phyloP scores from a whole-genome alignment of 176 grass and related monocot genomes.

The Oryza punctata region DNA sequence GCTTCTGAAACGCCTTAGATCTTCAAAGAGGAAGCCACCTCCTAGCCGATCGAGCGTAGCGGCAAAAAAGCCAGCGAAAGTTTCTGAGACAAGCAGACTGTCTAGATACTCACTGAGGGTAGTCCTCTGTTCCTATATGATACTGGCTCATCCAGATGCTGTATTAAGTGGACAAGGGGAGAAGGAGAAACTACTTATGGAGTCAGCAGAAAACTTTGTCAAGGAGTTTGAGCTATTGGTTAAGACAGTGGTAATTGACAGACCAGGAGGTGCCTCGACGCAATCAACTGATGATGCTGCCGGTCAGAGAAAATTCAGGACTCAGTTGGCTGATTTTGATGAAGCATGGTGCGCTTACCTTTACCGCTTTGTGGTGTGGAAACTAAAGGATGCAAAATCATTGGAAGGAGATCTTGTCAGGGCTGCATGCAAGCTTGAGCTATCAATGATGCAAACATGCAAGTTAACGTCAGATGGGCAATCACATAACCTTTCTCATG shows the following conservation, averaged over 20 bases:
- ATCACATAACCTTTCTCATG: slow-evolving; percentile 68
- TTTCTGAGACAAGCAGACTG: slow-evolving; percentile 48
- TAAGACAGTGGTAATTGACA: slow-evolving; percentile 50
- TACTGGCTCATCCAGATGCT: slow-evolving; percentile 88
- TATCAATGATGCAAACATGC: slow-evolving; percentile 99
- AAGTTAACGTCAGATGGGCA: slow-evolving; percentile 58
- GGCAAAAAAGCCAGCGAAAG: slow-evolving; percentile 47
- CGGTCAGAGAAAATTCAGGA: slow-evolving; percentile 53
- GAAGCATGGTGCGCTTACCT: slow-evolving; percentile 82
- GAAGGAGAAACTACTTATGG: slow-evolving; percentile 62
- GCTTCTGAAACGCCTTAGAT: slow-evolving; percentile 76
- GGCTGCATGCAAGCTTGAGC: slow-evolving; percentile 87
- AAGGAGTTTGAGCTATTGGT: slow-evolving; percentile 67
- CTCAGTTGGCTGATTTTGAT: slow-evolving; percentile 71
- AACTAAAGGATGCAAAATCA: slow-evolving; percentile 89
- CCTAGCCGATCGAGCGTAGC: slow-evolving; percentile 39
- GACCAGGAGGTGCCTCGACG: slow-evolving; percentile 38
- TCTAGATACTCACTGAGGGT: slow-evolving; percentile 82
- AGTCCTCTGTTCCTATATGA: slow-evolving; percentile 95
- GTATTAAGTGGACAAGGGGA: slow-evolving; percentile 93
- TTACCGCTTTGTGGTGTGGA: slow-evolving; percentile 94
- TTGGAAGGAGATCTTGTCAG: slow-evolving; percentile 95
- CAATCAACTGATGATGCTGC: slow-evolving; percentile 24
- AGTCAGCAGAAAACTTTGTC: slow-evolving; percentile 67
- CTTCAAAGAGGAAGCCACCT: slow-evolving; percentile 63